phyloP scores from a whole-genome alignment of 2,329 filamentous ascomycete genomes.

The Diaporthe citriasiana region DNA sequence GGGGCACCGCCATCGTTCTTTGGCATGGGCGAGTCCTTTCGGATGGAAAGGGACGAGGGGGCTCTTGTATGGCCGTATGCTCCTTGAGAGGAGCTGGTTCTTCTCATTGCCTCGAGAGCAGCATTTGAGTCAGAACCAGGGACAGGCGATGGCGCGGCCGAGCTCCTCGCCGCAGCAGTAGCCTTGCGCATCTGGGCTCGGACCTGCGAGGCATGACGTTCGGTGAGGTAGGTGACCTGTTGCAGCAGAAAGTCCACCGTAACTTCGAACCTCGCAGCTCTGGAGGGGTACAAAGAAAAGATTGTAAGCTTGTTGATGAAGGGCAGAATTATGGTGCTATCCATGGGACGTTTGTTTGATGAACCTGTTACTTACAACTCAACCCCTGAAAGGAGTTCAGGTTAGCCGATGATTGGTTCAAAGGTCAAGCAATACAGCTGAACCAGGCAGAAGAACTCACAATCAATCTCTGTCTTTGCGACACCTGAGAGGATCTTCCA shows the following conservation, averaged over 20 bases:
- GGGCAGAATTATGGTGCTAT: background rate
- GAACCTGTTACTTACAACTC: constrained; percentile 71
- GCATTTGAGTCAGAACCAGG: constrained; percentile 63
- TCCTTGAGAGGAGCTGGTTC: constrained; percentile 58
- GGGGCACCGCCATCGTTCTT: constrained; percentile 61
- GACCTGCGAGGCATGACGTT: constrained; percentile 90
- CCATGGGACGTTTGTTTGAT: constrained; percentile 38
- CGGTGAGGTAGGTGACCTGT: constrained; percentile 94
- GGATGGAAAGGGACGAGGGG: constrained; percentile 69
- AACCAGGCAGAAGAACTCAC: constrained; percentile 62
- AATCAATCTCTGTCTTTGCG: constrained; percentile 88
- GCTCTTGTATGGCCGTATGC: constrained; percentile 56
- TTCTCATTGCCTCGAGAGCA: constrained; percentile 62
- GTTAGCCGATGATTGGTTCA: constrained; percentile 38
- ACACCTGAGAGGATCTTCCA: constrained; percentile 92
- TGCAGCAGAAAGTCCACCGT: constrained; percentile 90
- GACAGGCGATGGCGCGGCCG: constrained; percentile 69
- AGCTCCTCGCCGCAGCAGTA: constrained; percentile 67
- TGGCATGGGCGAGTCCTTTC: constrained; percentile 68
- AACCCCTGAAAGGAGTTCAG: constrained; percentile 70
- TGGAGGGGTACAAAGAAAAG: constrained; percentile 50
- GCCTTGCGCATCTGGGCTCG: constrained; percentile 88
- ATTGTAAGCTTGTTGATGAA: background rate
- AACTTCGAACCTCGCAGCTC: constrained; percentile 84
- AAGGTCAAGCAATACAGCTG: background rate